Evolutionary conservation across 2,329 filamentous ascomycete species (phyloP).

Genomic region (Scleromitrula shiraiana): DNA sequence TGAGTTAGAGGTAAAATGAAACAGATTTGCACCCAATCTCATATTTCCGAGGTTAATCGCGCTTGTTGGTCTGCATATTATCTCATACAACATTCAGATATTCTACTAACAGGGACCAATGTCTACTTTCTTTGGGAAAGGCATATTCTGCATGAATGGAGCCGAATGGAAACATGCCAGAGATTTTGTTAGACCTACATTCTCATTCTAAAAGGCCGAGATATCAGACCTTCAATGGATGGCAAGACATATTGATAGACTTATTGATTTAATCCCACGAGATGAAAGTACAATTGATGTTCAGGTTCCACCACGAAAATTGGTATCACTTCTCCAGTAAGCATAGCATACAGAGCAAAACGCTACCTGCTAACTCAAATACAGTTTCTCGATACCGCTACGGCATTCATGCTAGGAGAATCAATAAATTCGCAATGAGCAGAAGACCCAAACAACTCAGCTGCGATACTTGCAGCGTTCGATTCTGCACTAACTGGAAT

Average conservation of each 20-base stretch:
- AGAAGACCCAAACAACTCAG: neutral
- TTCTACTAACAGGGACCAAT: too few relatives aligned
- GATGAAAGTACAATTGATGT: slow-evolving; percentile 3
- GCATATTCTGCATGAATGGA: slow-evolving; percentile 2
- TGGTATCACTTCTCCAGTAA: neutral
- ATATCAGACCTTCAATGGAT: neutral
- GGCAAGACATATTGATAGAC: neutral
- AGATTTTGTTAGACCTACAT: neutral
- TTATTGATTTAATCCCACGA: neutral
- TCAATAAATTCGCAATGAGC: neutral
- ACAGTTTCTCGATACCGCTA: slow-evolving; percentile 1
- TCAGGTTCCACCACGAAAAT: neutral
- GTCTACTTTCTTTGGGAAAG: neutral
- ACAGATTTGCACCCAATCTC: too few relatives aligned
- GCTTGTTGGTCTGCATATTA: too few relatives aligned
- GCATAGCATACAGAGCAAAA: neutral
- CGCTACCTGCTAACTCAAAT: neutral
- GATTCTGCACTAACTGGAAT: neutral
- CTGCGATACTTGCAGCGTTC: neutral
- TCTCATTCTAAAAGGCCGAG: neutral
- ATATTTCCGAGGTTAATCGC: too few relatives aligned
- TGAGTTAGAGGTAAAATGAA: too few relatives aligned
- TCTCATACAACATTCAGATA: too few relatives aligned
- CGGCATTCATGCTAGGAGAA: neutral
- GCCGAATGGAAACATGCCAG: slow-evolving; percentile 1